phyloP scores from a whole-genome alignment of 2,329 filamentous ascomycete species.

The Diaporthe sp. region DNA sequence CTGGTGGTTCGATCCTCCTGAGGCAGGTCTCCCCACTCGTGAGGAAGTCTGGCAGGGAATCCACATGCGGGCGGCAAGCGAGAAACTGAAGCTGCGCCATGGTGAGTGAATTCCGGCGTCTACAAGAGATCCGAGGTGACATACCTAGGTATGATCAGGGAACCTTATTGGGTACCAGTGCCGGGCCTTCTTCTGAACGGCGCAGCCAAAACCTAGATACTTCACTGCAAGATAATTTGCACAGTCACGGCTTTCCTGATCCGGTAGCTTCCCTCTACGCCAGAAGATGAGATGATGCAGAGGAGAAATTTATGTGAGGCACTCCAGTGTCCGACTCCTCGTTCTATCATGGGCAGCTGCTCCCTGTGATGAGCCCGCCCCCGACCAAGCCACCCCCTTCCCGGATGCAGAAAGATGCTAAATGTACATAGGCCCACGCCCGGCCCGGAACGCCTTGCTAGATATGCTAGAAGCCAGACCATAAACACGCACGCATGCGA shows the following conservation, averaged over 20 bases:
- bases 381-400: background rate
- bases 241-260: background rate
- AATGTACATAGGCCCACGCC: constrained; percentile 1
- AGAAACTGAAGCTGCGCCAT: background rate
- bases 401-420: background rate
- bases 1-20: background rate
- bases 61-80: background rate
- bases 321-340: background rate
- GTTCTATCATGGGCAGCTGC: background rate
- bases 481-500: background rate
- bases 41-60: background rate
- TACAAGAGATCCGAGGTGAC: too few species aligned
- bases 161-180: background rate
- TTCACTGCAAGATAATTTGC: background rate
- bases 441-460: constrained; percentile 18
- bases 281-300: background rate
- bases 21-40: too few species aligned
- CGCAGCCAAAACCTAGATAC: background rate
- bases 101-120: background rate
- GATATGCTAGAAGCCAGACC: constrained; percentile 11
- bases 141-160: too few species aligned
- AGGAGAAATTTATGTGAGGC: background rate
- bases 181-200: too few species aligned
- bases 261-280: background rate
- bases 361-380: background rate